These are phyloP conservation scores for Circinella umbellata DNA, from an alignment of 371 early-diverging fungal species.

Conservation along the genomic window DNA sequence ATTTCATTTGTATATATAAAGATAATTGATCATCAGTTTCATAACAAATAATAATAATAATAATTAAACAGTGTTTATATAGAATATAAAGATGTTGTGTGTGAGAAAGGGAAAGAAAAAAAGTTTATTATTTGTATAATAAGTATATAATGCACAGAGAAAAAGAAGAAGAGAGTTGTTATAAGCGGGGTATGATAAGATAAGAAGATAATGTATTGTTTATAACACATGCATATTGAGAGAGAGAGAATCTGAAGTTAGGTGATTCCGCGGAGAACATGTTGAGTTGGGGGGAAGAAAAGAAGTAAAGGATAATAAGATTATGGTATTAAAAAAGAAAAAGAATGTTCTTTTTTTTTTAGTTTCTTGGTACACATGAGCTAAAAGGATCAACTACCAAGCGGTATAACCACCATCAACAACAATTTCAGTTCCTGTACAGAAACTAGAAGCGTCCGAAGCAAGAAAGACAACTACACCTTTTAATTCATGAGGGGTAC, in stretches of 20 bases:
- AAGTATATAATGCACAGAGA: neutral
- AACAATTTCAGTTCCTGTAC: slow-evolving; percentile 42
- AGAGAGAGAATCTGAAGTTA: too few relatives aligned
- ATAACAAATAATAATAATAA: too few relatives aligned
- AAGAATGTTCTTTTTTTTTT: too few relatives aligned
- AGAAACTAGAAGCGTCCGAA: slow-evolving; percentile 39
- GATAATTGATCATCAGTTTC: neutral
- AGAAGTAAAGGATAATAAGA: neutral
- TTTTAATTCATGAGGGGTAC: slow-evolving; percentile 44
- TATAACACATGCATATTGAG: too few relatives aligned
- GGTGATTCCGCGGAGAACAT: too few relatives aligned
- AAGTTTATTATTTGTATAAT: slow-evolving; percentile 1
- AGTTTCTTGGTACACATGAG: neutral
- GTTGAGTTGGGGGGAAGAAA: too few relatives aligned
- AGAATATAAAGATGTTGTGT: too few relatives aligned
- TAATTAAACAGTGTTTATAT: too few relatives aligned
- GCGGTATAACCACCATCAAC: slow-evolving; percentile 51
- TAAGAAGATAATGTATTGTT: too few relatives aligned
- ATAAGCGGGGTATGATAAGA: too few relatives aligned
- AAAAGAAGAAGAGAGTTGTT: neutral
- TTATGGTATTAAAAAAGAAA: neutral
- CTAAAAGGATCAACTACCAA: slow-evolving; percentile 26
- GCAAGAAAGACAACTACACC: slow-evolving; percentile 44
- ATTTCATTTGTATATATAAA: neutral
- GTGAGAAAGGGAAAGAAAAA: too few relatives aligned